Base-by-base conservation (phyloP, 495 filamentous ascomycete species). In the Pyrenula aspistea region DNA sequence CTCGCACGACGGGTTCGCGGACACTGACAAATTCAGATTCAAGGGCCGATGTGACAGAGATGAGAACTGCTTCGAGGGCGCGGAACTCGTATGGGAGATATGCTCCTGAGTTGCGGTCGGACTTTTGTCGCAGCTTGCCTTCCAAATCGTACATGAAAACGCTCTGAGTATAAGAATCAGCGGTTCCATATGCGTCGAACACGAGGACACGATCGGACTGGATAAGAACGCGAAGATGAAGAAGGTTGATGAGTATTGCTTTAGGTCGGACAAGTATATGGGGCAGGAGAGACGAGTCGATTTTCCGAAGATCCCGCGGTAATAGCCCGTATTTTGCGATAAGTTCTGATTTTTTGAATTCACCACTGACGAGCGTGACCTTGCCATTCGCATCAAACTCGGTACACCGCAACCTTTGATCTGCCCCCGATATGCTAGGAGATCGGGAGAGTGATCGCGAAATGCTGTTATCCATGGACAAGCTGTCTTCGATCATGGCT, bases 321-420 rank as follows among this genome's bases (percentile, higher is more conserved):
- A 96, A 83, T 23, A 98, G 83, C 42, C 93, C 93, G 66, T 96
- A 96, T 91, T 91, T 98, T 31, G 91, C 89, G 65, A 95, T 97
- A 10, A 98, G 77, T 71, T 98, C 93, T 60, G 81, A 88, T 76
- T 97, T 98, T 71, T 91, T 92, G 69, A 96, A 95, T 68, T 98
- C 93, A 54, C 91, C 91, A 69, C 91, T 93, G 10, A 95, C 85
- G 52, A 96, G 77, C n/a, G 89, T 93, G 42, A 96, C 89, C 57
- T 95, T 84, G n/a, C 93, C 93, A 63, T 88, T 86, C 61, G 85
- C 84, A 62, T 96, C 91, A 61, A 97, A 88, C 69, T 98, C 93
- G 0, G 93, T 98, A 64, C 93, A 98, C 56, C 93, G 79, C 61
- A 98, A 70, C 59, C 85, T 82, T 36, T 88, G 77, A 68, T 85